Conservation (phyloP, 495 filamentous ascomycete genomes). For the Xylaria scruposa region DNA sequence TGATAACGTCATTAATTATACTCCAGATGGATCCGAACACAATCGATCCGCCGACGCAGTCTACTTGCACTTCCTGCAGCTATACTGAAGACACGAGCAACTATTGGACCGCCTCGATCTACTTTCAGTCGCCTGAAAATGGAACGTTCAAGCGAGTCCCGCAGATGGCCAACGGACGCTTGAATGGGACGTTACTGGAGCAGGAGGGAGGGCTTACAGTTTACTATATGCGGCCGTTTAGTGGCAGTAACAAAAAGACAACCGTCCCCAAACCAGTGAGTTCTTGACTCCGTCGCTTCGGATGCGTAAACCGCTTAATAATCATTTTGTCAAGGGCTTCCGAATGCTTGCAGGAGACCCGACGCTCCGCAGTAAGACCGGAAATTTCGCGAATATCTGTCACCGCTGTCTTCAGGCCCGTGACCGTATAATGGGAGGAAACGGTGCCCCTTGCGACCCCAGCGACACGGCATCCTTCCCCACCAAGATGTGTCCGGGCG, state of each 20-base stretch:
- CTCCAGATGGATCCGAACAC: constrained; percentile 44
- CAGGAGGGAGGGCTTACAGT: constrained; percentile 53
- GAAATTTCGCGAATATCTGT: constrained; percentile 60
- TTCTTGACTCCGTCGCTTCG: neutral
- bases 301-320: neutral
- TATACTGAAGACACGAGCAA: constrained; percentile 49
- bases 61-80: constrained; percentile 48
- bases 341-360: constrained; percentile 78
- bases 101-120: constrained; percentile 55
- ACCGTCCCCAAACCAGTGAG: constrained; percentile 39
- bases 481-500: constrained; percentile 44
- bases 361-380: constrained; percentile 49
- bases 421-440: constrained; percentile 46
- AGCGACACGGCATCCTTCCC: constrained; percentile 35
- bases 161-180: constrained; percentile 40
- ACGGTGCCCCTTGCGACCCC: constrained; percentile 62
- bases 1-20: neutral
- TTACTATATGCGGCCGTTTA: constrained; percentile 53
- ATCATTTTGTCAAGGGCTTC: constrained; percentile 63
- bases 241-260: constrained; percentile 43
- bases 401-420: constrained; percentile 71
- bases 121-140: constrained; percentile 51
- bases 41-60: constrained; percentile 42
- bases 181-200: constrained; percentile 44
- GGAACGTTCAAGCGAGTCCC: constrained; percentile 53